Evolutionary conservation across 2,329 filamentous ascomycete genomes (phyloP).

Genomic region (Diaporthe sp.): DNA sequence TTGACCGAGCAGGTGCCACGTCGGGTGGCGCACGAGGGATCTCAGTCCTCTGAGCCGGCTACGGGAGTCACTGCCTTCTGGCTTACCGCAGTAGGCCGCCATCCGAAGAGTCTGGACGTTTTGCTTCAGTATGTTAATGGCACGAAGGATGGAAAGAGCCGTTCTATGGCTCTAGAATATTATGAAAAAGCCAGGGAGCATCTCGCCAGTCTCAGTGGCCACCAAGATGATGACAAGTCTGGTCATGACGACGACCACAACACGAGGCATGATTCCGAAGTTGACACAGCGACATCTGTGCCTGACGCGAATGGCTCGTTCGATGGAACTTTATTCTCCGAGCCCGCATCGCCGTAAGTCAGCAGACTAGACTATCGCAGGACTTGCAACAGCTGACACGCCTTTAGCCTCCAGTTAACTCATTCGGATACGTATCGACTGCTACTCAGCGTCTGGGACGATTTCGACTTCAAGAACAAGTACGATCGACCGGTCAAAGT

Average conservation of each 20-base stretch:
- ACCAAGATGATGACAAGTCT: not conserved
- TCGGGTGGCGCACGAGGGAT: too few relatives aligned
- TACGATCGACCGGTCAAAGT: not conserved
- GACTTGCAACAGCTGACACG: not conserved
- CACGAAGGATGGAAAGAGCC: not conserved
- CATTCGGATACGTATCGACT: not conserved
- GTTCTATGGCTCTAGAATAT: not conserved
- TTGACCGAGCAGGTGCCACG: not conserved
- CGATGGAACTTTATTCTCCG: not conserved
- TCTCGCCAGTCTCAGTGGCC: not conserved
- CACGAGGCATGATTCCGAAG: not conserved
- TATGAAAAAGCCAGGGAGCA: not conserved
- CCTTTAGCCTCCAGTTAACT: not conserved
- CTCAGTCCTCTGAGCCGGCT: not conserved
- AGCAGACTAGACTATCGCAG: too few relatives aligned
- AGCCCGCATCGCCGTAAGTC: not conserved
- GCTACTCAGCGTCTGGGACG: not conserved
- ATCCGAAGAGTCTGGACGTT: not conserved
- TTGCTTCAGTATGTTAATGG: not conserved
- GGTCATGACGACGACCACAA: too few relatives aligned
- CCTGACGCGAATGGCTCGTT: not conserved
- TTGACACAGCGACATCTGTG: not conserved
- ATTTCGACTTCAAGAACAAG: slow-evolving; percentile 2
- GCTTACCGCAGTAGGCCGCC: not conserved
- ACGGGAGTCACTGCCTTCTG: not conserved